A percentile compares a stretch with the other conserved stretches of the same genome.
phyloP scores from a whole-genome alignment of 169 alveolate species.

The Miamiensis avidus region DNA sequence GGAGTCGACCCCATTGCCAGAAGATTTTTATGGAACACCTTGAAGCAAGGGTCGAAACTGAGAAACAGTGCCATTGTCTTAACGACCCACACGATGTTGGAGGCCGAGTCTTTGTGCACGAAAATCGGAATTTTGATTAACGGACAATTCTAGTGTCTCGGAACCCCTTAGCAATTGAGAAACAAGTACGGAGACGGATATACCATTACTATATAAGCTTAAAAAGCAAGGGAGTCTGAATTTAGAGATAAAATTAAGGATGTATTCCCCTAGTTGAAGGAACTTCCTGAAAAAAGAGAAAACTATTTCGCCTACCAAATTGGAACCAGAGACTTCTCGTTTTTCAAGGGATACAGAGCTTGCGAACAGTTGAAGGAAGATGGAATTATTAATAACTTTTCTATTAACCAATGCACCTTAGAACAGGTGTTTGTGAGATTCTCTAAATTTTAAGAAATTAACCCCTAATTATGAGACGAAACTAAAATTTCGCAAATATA shows the following conservation, averaged over 20 bases:
- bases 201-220: slow-evolving; percentile 48
- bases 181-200: slow-evolving; percentile 83
- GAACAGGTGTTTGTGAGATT: slow-evolving; percentile 48
- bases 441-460: slow-evolving; percentile 13
- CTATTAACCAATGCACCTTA: slow-evolving; percentile 43
- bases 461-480: too few relatives aligned
- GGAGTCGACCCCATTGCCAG: slow-evolving; percentile 91
- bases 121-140: slow-evolving; percentile 78
- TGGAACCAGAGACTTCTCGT: slow-evolving; percentile 16
- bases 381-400: slow-evolving; percentile 39
- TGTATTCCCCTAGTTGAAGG: too few relatives aligned
- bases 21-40: slow-evolving; percentile 84
- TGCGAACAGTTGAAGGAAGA: slow-evolving; percentile 11
- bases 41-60: slow-evolving; percentile 54
- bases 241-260: too few relatives aligned
- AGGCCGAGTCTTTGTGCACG: slow-evolving; percentile 78
- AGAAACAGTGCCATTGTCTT: slow-evolving; percentile 58
- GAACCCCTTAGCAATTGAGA: slow-evolving; percentile 79
- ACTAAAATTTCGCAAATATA: too few relatives aligned
- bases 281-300: slow-evolving; percentile 24
- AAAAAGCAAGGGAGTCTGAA: slow-evolving; percentile 3
- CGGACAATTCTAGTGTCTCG: slow-evolving; percentile 72
- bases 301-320: slow-evolving; percentile 10
- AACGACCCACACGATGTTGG: slow-evolving; percentile 85
- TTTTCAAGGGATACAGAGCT: slow-evolving; percentile 22